Conservation (phyloP, 495 filamentous ascomycete species). For the Hypomontagnella monticulosa region DNA sequence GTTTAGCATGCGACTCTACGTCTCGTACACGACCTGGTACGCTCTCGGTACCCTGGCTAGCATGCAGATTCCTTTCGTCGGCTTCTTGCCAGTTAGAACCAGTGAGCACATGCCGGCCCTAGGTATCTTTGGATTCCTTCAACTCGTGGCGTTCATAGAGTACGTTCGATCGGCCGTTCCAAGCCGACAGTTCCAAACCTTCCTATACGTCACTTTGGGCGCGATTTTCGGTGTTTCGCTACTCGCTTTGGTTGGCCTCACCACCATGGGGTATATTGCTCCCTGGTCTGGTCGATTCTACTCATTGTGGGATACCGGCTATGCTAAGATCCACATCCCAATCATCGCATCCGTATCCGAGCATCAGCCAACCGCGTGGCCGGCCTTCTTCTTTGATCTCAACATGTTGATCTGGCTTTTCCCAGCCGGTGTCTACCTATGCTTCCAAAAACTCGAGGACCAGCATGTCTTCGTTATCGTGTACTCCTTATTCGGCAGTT, state of each 20-base stretch:
- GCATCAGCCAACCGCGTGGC: constrained; percentile 99
- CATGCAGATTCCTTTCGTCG: constrained; percentile 99
- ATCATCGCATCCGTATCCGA: constrained; percentile 99
- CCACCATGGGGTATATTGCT: constrained; percentile 88
- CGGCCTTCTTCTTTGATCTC: constrained; percentile 98
- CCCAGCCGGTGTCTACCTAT: constrained; percentile 98
- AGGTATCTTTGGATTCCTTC: constrained; percentile 94
- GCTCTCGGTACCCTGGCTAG: constrained; percentile 94
- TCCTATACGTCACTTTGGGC: constrained; percentile 80
- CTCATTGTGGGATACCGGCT: constrained; percentile 98
- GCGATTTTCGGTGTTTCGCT: constrained; percentile 70
- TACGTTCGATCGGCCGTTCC: constrained; percentile 88
- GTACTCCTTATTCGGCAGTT: constrained; percentile 92
- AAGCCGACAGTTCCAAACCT: constrained; percentile 91
- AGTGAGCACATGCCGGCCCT: constrained; percentile 99
- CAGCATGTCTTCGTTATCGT: constrained; percentile 99
- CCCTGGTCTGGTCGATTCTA: constrained; percentile 99
- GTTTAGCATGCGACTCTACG: constrained; percentile 92
- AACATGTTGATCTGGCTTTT: constrained; percentile 99
- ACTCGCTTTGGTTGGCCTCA: constrained; percentile 77
- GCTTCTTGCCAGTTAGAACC: constrained; percentile 93
- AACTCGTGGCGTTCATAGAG: constrained; percentile 93
- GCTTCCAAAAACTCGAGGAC: constrained; percentile 91
- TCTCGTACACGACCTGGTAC: constrained; percentile 98
- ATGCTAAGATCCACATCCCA: constrained; percentile 99